Percentiles rank a stretch among this genome's conserved stretches.
Evolutionary conservation across 2,329 filamentous ascomycete species (phyloP).

Genomic region (Botrytis tulipae): DNA sequence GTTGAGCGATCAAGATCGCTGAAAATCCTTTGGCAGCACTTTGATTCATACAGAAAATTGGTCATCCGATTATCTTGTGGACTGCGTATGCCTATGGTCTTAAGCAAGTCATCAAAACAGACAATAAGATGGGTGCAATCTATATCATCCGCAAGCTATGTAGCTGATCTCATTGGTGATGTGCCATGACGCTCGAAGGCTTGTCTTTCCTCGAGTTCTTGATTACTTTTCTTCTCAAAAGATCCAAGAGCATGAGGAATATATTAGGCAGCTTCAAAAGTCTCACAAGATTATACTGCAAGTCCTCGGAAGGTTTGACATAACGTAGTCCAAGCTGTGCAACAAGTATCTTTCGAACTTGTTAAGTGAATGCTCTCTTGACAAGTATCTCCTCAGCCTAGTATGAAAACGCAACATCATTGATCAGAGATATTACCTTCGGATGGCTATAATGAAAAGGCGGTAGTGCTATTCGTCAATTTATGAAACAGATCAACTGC

Average conservation of each 20-base stretch:
- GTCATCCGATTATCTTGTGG: slow-evolving; percentile 38
- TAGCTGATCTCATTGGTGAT: slow-evolving; percentile 44
- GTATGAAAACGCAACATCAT: slow-evolving; percentile 43
- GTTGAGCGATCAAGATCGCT: slow-evolving; percentile 27
- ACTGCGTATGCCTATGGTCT: slow-evolving; percentile 43
- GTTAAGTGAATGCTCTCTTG: slow-evolving; percentile 49
- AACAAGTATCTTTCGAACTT: slow-evolving; percentile 53
- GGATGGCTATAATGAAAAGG: slow-evolving; percentile 47
- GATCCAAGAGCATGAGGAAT: slow-evolving; percentile 52
- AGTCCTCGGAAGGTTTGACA: slow-evolving; percentile 44
- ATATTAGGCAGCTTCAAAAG: slow-evolving; percentile 50
- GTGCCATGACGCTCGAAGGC: slow-evolving; percentile 49
- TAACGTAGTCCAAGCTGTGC: slow-evolving; percentile 46
- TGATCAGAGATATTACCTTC: slow-evolving; percentile 48
- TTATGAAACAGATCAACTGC: slow-evolving; percentile 44
- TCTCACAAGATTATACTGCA: slow-evolving; percentile 47
- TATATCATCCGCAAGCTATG: slow-evolving; percentile 44
- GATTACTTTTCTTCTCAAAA: slow-evolving; percentile 48
- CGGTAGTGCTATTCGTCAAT: slow-evolving; percentile 43
- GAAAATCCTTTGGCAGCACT: slow-evolving; percentile 42
- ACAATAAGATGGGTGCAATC: slow-evolving; percentile 45
- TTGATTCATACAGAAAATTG: slow-evolving; percentile 38
- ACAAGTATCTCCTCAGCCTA: slow-evolving; percentile 45
- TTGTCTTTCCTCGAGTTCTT: slow-evolving; percentile 39
- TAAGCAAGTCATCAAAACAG: slow-evolving; percentile 45